Percentiles rank a stretch among this genome's conserved stretches.
phyloP scores from a whole-genome alignment of 2,329 filamentous ascomycete genomes.

The Hirsutella thompsonii region DNA sequence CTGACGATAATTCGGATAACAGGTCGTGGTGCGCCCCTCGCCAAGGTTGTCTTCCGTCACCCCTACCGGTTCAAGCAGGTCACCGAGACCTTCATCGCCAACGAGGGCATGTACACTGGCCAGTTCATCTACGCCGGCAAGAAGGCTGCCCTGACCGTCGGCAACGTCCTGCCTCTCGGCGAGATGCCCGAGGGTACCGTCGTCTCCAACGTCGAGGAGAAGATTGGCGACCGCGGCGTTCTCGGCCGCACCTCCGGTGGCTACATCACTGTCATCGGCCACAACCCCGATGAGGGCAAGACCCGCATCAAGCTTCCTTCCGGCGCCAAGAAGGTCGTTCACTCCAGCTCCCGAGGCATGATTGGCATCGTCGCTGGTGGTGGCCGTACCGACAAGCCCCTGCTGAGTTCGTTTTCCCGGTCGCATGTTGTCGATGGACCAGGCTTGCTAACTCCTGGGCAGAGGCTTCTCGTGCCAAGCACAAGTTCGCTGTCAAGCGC shows the following conservation, averaged over 20 bases:
- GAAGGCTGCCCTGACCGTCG: constrained; percentile 92
- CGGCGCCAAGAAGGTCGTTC: constrained; percentile 97
- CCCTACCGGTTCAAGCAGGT: constrained; percentile 97
- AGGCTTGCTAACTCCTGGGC: constrained; percentile 15
- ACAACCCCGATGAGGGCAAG: constrained; percentile 99
- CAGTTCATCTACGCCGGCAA: constrained; percentile 99
- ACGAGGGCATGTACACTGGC: constrained; percentile 99
- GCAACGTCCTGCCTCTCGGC: constrained; percentile 90
- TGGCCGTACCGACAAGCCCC: constrained; percentile 98
- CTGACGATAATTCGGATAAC: constrained; percentile 13
- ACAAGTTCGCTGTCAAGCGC: constrained; percentile 99
- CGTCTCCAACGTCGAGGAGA: constrained; percentile 98
- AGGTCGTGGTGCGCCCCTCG: constrained; percentile 86
- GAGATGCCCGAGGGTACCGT: constrained; percentile 99
- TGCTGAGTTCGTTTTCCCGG: constrained; percentile 59
- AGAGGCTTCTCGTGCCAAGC: constrained; percentile 99
- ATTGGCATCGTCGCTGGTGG: constrained; percentile 98
- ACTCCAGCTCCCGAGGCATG: constrained; percentile 89
- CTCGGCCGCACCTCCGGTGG: constrained; percentile 96
- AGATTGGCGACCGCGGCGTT: constrained; percentile 90
- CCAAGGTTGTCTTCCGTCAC: constrained; percentile 92
- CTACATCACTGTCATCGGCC: constrained; percentile 96
- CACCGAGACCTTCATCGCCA: constrained; percentile 99
- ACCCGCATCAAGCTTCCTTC: constrained; percentile 99
- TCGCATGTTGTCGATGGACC: neutral